These are phyloP conservation scores for Podochytrium sp. DNA, from an alignment of 192 early-diverging fungal species.

Conservation along the genomic window DNA sequence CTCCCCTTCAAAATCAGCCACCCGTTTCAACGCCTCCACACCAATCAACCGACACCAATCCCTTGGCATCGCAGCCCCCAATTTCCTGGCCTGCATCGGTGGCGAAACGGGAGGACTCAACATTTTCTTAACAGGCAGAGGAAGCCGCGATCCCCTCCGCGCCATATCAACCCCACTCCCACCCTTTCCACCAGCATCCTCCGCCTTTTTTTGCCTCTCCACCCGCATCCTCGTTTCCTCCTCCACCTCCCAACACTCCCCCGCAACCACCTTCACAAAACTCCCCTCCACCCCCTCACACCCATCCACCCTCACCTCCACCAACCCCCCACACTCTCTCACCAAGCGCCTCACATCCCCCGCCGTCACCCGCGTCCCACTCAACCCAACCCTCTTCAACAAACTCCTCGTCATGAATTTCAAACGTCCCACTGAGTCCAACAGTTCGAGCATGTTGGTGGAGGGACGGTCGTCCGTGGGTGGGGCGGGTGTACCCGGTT, in stretches of 20 bases:
- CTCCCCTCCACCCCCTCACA: slow-evolving; percentile 20
- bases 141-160: slow-evolving; percentile 17
- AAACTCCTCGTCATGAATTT: slow-evolving; percentile 22
- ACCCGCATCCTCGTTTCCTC: neutral
- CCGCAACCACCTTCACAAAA: slow-evolving; percentile 25
- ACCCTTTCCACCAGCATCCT: neutral
- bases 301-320: slow-evolving; percentile 26
- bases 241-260: slow-evolving; percentile 21
- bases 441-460: slow-evolving; percentile 26
- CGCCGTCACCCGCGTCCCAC: neutral
- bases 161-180: neutral
- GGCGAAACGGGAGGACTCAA: neutral
- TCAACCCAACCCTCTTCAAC: neutral
- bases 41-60: slow-evolving; percentile 25
- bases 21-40: slow-evolving; percentile 1
- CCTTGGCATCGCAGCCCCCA: neutral
- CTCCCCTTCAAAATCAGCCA: slow-evolving; percentile 14
- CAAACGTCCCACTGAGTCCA: slow-evolving; percentile 10
- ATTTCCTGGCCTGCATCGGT: neutral
- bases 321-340: slow-evolving; percentile 27
- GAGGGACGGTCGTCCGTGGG: neutral
- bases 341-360: slow-evolving; percentile 7
- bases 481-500: neutral
- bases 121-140: neutral
- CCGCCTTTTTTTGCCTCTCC: neutral